phyloP scores from a whole-genome alignment of 768 basidiomycete species.

The Mycena belliarum region DNA sequence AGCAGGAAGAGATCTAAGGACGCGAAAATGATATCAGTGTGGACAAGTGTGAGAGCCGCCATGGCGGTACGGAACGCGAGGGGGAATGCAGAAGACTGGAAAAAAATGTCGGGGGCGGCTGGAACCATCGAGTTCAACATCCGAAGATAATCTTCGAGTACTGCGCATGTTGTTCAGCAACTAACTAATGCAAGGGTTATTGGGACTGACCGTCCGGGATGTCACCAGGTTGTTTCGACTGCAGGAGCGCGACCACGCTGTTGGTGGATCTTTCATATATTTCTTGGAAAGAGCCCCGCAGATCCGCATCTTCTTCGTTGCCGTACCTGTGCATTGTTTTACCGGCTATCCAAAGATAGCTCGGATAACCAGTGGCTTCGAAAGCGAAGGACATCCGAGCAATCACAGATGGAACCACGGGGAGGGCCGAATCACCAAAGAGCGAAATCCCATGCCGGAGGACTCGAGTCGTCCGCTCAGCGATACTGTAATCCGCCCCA shows the following conservation, averaged over 20 bases:
- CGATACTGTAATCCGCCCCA: conserved; percentile 71
- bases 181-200: background rate
- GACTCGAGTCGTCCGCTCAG: conserved; percentile 83
- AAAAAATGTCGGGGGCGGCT: conserved; percentile 71
- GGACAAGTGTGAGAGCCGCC: conserved; percentile 79
- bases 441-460: conserved; percentile 82
- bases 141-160: conserved; percentile 92
- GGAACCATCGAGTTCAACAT: conserved; percentile 71
- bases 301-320: conserved; percentile 52
- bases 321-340: conserved; percentile 83
- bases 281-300: conserved; percentile 60
- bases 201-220: conserved; percentile 79
- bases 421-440: conserved; percentile 67
- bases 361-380: conserved; percentile 76
- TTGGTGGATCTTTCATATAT: conserved; percentile 77
- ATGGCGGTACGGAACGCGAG: conserved; percentile 75
- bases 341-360: conserved; percentile 92
- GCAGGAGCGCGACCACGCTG: conserved; percentile 67
- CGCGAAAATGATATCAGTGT: conserved; percentile 79
- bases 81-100: conserved; percentile 77
- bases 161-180: conserved; percentile 40
- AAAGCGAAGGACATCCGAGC: conserved; percentile 78
- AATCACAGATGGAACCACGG: conserved; percentile 71
- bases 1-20: conserved; percentile 78
- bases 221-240: conserved; percentile 65